Conservation (phyloP, 2,329 filamentous ascomycete genomes). For the Apiospora pterosperma region DNA sequence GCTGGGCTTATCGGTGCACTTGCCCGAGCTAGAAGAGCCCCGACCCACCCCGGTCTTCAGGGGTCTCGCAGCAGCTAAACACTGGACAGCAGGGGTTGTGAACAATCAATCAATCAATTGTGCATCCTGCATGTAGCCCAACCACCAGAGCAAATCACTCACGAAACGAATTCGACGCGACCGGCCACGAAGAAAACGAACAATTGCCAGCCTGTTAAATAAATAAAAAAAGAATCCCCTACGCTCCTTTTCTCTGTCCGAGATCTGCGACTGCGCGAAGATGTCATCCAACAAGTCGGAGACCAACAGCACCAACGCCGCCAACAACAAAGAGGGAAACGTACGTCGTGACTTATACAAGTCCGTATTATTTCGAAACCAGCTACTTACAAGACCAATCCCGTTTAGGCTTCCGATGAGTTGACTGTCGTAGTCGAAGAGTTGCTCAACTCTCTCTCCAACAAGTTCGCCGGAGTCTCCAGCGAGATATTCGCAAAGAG, state of each 20-base stretch:
- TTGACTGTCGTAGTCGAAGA: conserved; percentile 81
- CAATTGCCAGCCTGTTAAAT: no score
- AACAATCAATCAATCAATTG: not conserved
- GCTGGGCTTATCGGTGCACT: not conserved
- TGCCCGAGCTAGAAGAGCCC: not conserved
- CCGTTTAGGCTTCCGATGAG: conserved; percentile 47
- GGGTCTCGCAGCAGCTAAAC: not conserved
- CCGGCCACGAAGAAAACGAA: not conserved
- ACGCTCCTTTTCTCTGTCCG: not conserved
- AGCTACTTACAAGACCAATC: not conserved
- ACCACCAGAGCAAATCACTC: not conserved
- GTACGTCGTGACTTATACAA: not conserved
- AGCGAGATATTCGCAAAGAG: conserved; percentile 87
- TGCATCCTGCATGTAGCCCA: not conserved
- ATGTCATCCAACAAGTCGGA: conserved; percentile 26
- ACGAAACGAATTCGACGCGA: not conserved
- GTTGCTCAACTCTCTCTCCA: conserved; percentile 76
- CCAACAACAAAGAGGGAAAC: conserved; percentile 2
- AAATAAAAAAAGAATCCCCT: not conserved
- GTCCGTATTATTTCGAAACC: not conserved
- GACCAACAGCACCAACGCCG: conserved; percentile 15
- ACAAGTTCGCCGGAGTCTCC: conserved; percentile 81
- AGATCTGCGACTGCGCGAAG: not conserved
- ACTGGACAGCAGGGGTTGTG: not conserved
- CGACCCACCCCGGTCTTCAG: not conserved